A percentile compares a stretch with the other conserved stretches of the same genome.
phyloP scores from a whole-genome alignment of 495 filamentous ascomycete species.

The Aspergillus conjunctus region DNA sequence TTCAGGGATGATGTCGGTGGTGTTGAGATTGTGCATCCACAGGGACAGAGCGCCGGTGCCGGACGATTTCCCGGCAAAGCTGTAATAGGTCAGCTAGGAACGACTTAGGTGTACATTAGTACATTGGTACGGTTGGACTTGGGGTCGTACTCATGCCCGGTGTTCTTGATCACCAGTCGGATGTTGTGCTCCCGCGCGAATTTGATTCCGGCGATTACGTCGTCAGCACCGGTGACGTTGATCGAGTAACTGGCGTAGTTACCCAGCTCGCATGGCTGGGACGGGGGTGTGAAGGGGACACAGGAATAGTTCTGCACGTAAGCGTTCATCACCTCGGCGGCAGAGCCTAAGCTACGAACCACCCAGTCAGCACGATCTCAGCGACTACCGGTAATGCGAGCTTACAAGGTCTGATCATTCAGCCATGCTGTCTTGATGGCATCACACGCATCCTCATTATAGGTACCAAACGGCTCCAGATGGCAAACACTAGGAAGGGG shows the following conservation, averaged over 20 bases:
- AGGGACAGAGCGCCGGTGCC: constrained; percentile 49
- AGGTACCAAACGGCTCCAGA: too few relatives aligned
- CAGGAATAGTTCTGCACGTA: background rate
- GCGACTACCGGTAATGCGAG: too few relatives aligned
- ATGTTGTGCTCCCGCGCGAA: constrained; percentile 56
- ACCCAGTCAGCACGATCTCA: too few relatives aligned
- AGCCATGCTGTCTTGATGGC: too few relatives aligned
- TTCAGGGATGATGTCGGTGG: constrained; percentile 32
- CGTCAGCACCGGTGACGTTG: constrained; percentile 29
- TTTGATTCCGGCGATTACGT: constrained; percentile 37
- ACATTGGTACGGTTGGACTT: too few relatives aligned
- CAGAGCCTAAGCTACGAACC: background rate
- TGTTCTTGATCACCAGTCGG: constrained; percentile 56
- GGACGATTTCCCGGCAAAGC: constrained; percentile 45
- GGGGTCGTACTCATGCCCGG: constrained; percentile 28
- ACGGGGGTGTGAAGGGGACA: constrained; percentile 16
- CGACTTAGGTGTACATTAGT: too few relatives aligned
- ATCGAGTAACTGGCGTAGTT: constrained; percentile 54
- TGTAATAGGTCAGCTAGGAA: too few relatives aligned
- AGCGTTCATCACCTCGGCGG: constrained; percentile 3
- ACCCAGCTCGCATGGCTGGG: constrained; percentile 52
- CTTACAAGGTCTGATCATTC: too few relatives aligned
- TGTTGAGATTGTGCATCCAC: constrained; percentile 57
- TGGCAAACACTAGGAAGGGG: too few relatives aligned
- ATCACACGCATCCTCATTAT: too few relatives aligned